These are phyloP conservation scores for Boehmeria nivea DNA, from an alignment of 306 rosid genomes.

Conservation along the genomic window DNA sequence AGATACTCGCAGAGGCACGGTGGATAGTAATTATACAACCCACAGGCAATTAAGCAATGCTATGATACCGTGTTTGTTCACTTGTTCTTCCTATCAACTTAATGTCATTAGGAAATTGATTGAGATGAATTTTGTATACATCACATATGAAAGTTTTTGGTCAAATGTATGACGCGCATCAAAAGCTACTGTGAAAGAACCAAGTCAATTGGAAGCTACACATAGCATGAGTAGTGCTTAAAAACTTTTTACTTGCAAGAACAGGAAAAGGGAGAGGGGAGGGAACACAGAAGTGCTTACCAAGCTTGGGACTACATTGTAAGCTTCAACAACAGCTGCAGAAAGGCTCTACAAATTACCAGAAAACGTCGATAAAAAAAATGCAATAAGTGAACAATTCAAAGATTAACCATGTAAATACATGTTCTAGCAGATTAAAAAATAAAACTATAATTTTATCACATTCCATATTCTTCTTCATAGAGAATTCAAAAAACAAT, in stretches of 20 bases:
- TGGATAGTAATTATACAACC: too few relatives aligned
- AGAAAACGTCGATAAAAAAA: conserved; percentile 13
- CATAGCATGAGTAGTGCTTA: not conserved
- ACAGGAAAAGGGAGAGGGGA: not conserved
- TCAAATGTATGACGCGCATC: too few relatives aligned
- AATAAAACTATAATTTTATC: not conserved
- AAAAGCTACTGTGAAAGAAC: too few relatives aligned
- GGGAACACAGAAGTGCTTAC: conserved; percentile 31
- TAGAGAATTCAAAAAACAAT: not conserved
- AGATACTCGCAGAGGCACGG: too few relatives aligned
- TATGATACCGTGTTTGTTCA: too few relatives aligned
- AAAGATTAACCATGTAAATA: not conserved
- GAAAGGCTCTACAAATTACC: conserved; percentile 48
- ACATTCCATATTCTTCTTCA: not conserved
- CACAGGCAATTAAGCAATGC: too few relatives aligned
- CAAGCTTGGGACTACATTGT: conserved; percentile 73
- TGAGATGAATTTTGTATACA: too few relatives aligned
- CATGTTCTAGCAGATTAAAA: not conserved
- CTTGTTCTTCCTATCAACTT: too few relatives aligned
- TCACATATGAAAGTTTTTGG: too few relatives aligned
- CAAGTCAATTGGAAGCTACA: too few relatives aligned
- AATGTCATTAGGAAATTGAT: too few relatives aligned
- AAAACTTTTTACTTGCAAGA: not conserved
- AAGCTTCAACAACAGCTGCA: conserved; percentile 64
- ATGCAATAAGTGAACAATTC: conserved; percentile 10